Base-by-base conservation (phyloP, 2,329 filamentous ascomycete genomes). In the Epichloe gansuensis region DNA sequence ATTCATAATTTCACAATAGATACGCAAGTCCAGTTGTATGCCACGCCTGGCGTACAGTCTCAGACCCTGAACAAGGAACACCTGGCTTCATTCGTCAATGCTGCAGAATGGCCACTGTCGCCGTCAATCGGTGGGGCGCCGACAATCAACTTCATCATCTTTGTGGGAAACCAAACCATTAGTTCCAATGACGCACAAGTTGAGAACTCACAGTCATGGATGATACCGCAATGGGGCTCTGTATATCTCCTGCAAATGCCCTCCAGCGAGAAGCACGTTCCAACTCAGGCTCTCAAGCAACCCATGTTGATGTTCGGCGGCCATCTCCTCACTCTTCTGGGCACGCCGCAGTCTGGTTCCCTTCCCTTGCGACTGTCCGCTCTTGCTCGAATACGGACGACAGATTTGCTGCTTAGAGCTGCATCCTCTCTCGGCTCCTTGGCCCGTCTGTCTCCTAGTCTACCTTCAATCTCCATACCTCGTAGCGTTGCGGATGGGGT, bases 1-100 rank as follows among this genome's bases (percentile, higher is more conserved):
- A 94, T 96, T 58, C 93, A 90, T 72, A 91, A 94, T 65, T 97
- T 98, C 63, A 95, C 90, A 13, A 84, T 97, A 48, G 90, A 97
- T 64, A 95, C 89, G 0, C 93, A 98, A 68, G 87, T 98, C 3
- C 93, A 98, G 68, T 77, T 97, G 0, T 96, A 95, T 64, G 91
- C 93, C n/a, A 71, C 74, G 1, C 78, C 81, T 0, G 78, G 81
- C n/a, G 77, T 80, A 1, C 75, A 79, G 60, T 74, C 75, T 15
- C 71, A 82, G 25, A 76, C 85, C 0, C 71, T 98, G 38, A 82
- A 80, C 60, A 90, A 89, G 64, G 86, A 95, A 59, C 89, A 95
- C 60, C 75, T 98, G 1, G 89, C 88, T 39, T 90, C 87, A 1
- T 98, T 98, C 63, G 89, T 98, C 68, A 98, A 98, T 62, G 90